Conservation (phyloP, 2,329 filamentous ascomycete genomes). For the Epichloe gansuensis region DNA sequence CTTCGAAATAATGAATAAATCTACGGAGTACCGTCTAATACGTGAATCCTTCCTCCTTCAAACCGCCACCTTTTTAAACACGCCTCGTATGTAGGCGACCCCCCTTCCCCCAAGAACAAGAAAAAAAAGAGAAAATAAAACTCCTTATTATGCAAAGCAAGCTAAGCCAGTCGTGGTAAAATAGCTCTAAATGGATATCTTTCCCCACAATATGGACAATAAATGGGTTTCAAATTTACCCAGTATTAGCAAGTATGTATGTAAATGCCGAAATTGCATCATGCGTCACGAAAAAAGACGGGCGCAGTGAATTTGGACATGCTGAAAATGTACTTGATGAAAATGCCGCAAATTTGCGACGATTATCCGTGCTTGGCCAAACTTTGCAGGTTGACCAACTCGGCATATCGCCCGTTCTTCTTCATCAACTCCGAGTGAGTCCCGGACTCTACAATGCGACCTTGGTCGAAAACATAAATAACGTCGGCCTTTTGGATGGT, state of each 20-base stretch:
- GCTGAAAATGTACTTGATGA: too few species aligned
- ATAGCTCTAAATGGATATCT: background rate
- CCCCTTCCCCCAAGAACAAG: too few species aligned
- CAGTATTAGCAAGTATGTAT: background rate
- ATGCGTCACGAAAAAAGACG: background rate
- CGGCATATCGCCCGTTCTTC: slow-evolving; percentile 58
- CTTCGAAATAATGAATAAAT: too few species aligned
- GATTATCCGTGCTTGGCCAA: slow-evolving; percentile 43
- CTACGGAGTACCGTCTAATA: too few species aligned
- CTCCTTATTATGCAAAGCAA: slow-evolving; percentile 1
- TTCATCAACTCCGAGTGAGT: slow-evolving; percentile 63
- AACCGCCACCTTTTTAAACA: background rate
- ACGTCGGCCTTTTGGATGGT: slow-evolving; percentile 92
- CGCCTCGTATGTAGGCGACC: background rate
- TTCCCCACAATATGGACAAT: background rate
- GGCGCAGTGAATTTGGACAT: too few species aligned
- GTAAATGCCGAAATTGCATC: background rate
- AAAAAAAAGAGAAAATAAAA: background rate
- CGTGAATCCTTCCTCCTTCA: background rate
- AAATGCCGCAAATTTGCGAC: background rate
- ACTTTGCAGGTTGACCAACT: slow-evolving; percentile 70
- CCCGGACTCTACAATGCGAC: slow-evolving; percentile 72
- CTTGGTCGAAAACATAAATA: slow-evolving; percentile 94
- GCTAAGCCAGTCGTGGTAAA: background rate
- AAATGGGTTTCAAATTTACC: background rate